Percentiles rank a stretch among this genome's conserved stretches.
Evolutionary conservation across 768 basidiomycete species (phyloP).

Genomic region (Cubamyces sp.): DNA sequence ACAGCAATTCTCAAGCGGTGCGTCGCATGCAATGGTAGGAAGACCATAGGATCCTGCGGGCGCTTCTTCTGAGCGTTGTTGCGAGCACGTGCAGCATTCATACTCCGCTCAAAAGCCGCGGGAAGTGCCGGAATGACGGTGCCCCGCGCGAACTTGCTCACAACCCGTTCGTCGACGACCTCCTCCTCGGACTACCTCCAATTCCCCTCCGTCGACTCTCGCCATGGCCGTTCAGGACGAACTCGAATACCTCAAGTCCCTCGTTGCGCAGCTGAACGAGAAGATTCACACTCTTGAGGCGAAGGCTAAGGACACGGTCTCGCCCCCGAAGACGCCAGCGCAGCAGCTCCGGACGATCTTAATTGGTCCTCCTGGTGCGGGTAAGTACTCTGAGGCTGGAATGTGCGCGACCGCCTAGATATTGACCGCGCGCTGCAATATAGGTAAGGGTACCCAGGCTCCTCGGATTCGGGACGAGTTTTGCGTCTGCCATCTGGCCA

Average conservation of each 20-base stretch:
- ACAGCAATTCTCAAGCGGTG: no score
- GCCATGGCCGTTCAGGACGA: conserved; percentile 73
- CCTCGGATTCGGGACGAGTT: conserved; percentile 90
- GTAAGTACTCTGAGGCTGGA: conserved; percentile 48
- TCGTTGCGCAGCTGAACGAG: conserved; percentile 87
- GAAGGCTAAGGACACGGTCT: conserved; percentile 54
- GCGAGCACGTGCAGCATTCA: neutral
- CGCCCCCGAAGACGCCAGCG: conserved; percentile 59
- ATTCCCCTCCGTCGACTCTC: conserved; percentile 19
- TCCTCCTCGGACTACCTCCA: conserved; percentile 12
- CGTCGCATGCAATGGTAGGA: no score
- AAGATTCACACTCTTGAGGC: conserved; percentile 85
- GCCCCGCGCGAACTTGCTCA: conserved; percentile 8
- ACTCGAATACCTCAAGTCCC: conserved; percentile 92
- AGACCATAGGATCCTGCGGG: no score
- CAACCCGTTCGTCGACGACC: conserved; percentile 12
- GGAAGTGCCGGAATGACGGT: conserved; percentile 23
- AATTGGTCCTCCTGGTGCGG: conserved; percentile 96
- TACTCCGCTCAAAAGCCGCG: conserved; percentile 22
- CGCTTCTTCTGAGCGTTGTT: neutral
- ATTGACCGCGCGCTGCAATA: neutral
- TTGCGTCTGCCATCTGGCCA: conserved; percentile 97
- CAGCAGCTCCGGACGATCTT: conserved; percentile 89
- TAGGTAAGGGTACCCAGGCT: conserved; percentile 98
- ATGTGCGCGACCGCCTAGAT: conserved; percentile 10